A percentile compares a stretch with the other conserved stretches of the same genome.
Conservation (phyloP, 1,284 basidiomycete genomes). For the Cryptococcus sp. region DNA sequence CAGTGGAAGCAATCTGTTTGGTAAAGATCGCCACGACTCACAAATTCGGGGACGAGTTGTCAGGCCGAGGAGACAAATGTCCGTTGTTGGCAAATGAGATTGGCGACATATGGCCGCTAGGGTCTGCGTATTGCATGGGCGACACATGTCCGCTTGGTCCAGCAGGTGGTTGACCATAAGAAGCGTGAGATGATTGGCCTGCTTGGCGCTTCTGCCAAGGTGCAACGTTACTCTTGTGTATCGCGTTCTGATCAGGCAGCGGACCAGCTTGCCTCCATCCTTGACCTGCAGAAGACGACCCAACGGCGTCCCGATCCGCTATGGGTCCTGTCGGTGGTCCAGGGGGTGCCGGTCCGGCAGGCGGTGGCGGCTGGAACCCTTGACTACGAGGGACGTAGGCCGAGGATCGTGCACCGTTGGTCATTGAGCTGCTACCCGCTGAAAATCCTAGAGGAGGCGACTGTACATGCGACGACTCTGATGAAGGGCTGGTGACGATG, state of each 20-base stretch:
- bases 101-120: conserved; percentile 1
- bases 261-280: background rate
- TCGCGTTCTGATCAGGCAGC: conserved; percentile 2
- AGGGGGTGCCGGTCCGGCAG: background rate
- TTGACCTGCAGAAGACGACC: background rate
- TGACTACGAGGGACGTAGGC: background rate
- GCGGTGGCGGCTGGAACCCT: background rate
- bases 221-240: background rate
- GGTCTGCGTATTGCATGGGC: background rate
- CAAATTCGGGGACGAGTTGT: background rate
- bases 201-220: conserved; percentile 2
- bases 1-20: too few relatives aligned
- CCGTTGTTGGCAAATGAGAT: background rate
- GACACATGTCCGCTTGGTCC: background rate
- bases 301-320: background rate
- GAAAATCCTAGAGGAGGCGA: background rate
- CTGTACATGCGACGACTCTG: background rate
- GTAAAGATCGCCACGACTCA: background rate
- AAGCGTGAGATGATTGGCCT: too few relatives aligned
- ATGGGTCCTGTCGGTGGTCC: background rate
- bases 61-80: background rate
- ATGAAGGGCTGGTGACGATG: background rate
- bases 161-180: background rate
- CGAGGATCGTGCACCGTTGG: background rate
- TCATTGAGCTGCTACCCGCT: too few relatives aligned